Percentiles rank a stretch among this genome's conserved stretches.
These are phyloP conservation scores for Zygnema circumcarinatum DNA, from an alignment of 139 green algal genomes.

Conservation along the genomic window DNA sequence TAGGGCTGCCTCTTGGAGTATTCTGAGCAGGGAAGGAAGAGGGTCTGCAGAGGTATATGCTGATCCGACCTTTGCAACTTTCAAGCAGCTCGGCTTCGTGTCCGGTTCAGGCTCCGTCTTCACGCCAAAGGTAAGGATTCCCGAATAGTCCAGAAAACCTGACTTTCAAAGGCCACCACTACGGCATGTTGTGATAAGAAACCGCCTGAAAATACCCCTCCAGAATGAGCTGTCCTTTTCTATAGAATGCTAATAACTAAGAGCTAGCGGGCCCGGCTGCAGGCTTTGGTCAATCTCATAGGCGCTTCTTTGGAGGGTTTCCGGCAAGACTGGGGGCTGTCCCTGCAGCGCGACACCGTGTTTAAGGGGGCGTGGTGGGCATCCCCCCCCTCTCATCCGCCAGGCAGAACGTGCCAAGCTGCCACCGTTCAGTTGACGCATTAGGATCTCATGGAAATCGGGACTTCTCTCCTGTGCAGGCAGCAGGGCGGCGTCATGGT, in stretches of 20 bases:
- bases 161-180: too few species aligned
- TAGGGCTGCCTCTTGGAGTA: too few species aligned
- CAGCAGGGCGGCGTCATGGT: constrained; percentile 25
- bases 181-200: too few species aligned
- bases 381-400: not conserved
- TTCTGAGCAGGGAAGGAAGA: too few species aligned
- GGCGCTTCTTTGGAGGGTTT: constrained; percentile 22
- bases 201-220: too few species aligned
- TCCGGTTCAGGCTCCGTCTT: constrained; percentile 17
- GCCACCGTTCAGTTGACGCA: too few species aligned
- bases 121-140: not conserved
- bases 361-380: constrained; percentile 15
- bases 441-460: too few species aligned
- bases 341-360: constrained; percentile 23
- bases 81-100: constrained; percentile 19
- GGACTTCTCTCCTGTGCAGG: constrained; percentile 3
- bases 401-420: too few species aligned
- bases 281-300: not conserved
- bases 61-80: constrained; percentile 1
- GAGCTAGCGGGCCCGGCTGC: not conserved
- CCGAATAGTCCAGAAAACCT: too few species aligned
- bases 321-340: constrained; percentile 33
- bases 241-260: not conserved
- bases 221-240: too few species aligned
- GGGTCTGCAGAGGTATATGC: constrained; percentile 24